Conservation (phyloP, 805 yeast species). For the Starmerella sp. region DNA sequence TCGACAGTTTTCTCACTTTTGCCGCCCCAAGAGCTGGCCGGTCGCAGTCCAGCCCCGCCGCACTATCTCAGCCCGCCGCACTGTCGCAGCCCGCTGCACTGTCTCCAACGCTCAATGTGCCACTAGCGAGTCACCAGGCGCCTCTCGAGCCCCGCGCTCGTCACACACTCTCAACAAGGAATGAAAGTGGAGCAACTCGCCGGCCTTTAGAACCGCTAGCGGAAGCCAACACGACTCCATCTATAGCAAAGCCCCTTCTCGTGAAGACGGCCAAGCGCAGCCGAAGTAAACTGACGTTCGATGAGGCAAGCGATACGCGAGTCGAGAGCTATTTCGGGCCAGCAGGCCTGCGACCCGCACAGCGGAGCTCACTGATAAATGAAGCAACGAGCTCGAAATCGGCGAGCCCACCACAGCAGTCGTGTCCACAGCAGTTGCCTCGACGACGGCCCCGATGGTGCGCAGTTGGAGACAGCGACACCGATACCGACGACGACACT, state of each 20-base stretch:
- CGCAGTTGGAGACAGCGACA: neutral
- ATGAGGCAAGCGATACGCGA: neutral
- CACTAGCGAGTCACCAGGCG: too few species aligned
- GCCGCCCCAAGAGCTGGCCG: neutral
- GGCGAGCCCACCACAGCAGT: neutral
- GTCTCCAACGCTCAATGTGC: too few species aligned
- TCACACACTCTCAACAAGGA: too few species aligned
- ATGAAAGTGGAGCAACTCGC: too few species aligned
- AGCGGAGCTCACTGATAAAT: neutral
- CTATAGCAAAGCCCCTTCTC: too few species aligned
- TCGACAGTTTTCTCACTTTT: neutral
- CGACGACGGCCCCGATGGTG: neutral
- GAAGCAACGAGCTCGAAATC: neutral
- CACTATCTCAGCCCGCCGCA: too few species aligned
- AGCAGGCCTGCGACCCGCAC: neutral
- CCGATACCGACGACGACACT: neutral
- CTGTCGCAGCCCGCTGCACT: too few species aligned
- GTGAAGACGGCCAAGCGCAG: neutral
- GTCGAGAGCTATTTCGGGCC: neutral
- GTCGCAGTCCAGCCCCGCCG: neutral
- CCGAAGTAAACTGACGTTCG: neutral
- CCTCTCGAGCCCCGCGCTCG: too few species aligned
- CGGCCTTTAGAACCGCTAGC: too few species aligned
- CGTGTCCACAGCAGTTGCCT: too few species aligned
- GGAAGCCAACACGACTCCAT: too few species aligned